Percentiles rank a stretch among this genome's conserved stretches.
Evolutionary conservation across 73 alveolate species (phyloP).

Genomic region (Tetrahymena malaccensis): DNA sequence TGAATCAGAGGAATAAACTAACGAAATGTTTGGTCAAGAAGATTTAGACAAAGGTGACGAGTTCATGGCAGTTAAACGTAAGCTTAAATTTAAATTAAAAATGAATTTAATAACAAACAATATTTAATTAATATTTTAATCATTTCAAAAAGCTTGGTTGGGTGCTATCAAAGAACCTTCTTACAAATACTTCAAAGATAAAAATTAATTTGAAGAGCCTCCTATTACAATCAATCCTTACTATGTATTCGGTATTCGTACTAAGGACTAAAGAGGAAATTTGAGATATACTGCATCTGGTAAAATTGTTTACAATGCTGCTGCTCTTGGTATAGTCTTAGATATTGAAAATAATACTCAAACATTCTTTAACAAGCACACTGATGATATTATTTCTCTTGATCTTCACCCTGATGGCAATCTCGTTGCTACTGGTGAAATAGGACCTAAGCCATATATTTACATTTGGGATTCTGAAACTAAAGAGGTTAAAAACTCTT

Average conservation of each 20-base stretch:
- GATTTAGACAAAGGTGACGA: slow-evolving; percentile 89
- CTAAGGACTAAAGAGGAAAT: slow-evolving; percentile 91
- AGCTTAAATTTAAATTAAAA: not conserved
- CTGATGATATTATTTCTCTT: slow-evolving; percentile 79
- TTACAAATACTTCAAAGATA: slow-evolving; percentile 20
- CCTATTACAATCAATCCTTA: slow-evolving; percentile 35
- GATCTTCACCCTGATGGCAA: slow-evolving; percentile 51
- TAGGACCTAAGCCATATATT: slow-evolving; percentile 68
- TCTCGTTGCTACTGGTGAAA: slow-evolving; percentile 90
- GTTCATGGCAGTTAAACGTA: slow-evolving; percentile 70
- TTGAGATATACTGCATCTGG: slow-evolving; percentile 62
- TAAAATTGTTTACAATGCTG: slow-evolving; percentile 81
- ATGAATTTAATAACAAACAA: not conserved
- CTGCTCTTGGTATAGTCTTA: slow-evolving; percentile 83
- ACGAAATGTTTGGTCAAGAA: slow-evolving; percentile 65
- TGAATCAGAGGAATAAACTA: slow-evolving; percentile 36
- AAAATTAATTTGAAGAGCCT: slow-evolving; percentile 7
- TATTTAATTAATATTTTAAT: not conserved
- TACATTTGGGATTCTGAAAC: slow-evolving; percentile 85
- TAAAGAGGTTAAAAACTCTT: slow-evolving; percentile 51
- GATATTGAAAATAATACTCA: slow-evolving; percentile 60
- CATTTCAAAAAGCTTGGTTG: slow-evolving; percentile 30
- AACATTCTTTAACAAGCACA: slow-evolving; percentile 71
- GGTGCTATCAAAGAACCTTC: slow-evolving; percentile 63
- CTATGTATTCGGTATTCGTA: slow-evolving; percentile 94